Base-by-base conservation (phyloP, 2,329 filamentous ascomycete genomes). In the Claviceps sp. region DNA sequence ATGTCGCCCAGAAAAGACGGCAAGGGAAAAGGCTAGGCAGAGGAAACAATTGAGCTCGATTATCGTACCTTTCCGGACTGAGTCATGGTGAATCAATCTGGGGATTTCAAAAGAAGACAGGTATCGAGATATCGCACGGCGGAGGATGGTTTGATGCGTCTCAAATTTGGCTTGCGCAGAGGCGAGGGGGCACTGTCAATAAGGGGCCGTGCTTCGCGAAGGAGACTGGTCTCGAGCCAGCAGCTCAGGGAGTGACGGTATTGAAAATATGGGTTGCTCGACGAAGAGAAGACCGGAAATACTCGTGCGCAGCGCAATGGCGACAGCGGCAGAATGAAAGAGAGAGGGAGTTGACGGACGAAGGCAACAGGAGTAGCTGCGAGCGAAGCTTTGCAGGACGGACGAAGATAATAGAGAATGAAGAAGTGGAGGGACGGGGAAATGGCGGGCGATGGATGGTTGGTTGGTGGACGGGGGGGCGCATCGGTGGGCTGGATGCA, bases 31-130 rank as follows among this genome's bases (percentile, higher is more conserved):
- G 34, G 11, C 11, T 6, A 34, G 20, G 40, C 24, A 43, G 7
- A 26, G 14, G 49, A 43, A 37, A 40, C 34, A 40, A 40, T 11
- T 14, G 16, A n/a, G 34, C 36, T 47, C 4, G 18, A 38, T 46
- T 34, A 48, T 40, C 58, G 49, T 62, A 67, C 65, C 64, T 68
- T 67, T 55, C 64, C 66, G 55, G 64, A 63, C 53, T 65, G 53
- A 55, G 65, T 65, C 65, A 67, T 67, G 63, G 60, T 62, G 51
- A 47, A 43, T 52, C 40, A 38, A 43, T 26, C n/a, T 36, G 43
- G 14, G 38, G 30, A 47, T 38, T 9, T 26, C 48, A 11, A 18
- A 37, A 40, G 24, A 13, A 46, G 40, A 38, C 37, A 36, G 47
- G 44, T 53, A 34, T 49, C 48, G 49, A 42, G 34, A 43, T 50